Evolutionary conservation across 2,329 filamentous ascomycete species (phyloP).

Genomic region (Beauveria sp.): DNA sequence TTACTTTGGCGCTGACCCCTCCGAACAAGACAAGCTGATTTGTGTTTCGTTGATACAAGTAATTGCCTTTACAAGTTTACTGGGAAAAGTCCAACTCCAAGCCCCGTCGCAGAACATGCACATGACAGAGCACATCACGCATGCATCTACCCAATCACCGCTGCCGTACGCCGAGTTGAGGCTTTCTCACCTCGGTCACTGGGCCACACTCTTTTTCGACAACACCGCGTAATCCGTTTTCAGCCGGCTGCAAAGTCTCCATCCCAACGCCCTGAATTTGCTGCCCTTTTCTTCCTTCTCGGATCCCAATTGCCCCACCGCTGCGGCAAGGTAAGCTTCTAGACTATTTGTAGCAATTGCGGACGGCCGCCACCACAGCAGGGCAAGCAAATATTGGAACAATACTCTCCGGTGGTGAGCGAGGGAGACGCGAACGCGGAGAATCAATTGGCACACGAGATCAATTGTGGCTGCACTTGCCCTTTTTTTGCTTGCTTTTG

Average conservation of each 20-base stretch:
- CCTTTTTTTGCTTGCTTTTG: neutral
- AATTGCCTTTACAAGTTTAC: too few species aligned
- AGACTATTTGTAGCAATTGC: neutral
- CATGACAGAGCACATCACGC: conserved; percentile 7
- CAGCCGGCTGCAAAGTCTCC: conserved; percentile 1
- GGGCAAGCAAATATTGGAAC: conserved; percentile 2
- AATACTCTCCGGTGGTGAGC: neutral
- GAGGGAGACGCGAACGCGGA: neutral
- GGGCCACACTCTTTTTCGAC: neutral
- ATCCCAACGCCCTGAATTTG: conserved; percentile 3
- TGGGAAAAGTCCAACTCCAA: neutral
- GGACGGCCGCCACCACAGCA: neutral
- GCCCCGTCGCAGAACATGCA: conserved; percentile 2
- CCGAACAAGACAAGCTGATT: neutral
- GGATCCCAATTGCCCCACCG: conserved; percentile 5
- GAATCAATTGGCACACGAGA: neutral
- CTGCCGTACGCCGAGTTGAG: neutral
- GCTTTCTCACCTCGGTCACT: neutral
- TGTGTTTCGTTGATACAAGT: too few species aligned
- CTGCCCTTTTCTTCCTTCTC: neutral
- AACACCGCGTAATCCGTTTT: conserved; percentile 4
- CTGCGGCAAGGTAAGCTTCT: conserved; percentile 1
- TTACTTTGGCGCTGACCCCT: conserved; percentile 13
- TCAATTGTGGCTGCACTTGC: neutral
- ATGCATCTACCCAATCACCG: conserved; percentile 3